A percentile compares a stretch with the other conserved stretches of the same genome.
Conservation (phyloP, 306 rosid genomes). For the Erythrophleum fordii region DNA sequence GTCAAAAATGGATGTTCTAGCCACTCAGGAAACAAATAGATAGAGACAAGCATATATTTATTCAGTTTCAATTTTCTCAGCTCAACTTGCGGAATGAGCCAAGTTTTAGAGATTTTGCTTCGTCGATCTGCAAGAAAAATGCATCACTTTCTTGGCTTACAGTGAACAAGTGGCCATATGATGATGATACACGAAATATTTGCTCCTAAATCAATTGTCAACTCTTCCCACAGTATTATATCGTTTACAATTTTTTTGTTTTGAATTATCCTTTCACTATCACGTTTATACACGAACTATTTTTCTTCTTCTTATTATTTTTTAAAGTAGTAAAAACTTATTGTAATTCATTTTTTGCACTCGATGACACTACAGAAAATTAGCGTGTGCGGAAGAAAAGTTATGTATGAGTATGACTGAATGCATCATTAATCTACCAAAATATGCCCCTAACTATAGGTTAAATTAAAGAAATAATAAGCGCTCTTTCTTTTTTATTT, state of each 20-base stretch:
- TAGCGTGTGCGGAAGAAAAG: no score
- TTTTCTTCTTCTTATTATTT: not conserved
- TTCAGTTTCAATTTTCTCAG: conserved; percentile 3
- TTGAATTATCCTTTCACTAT: not conserved
- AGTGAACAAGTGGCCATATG: not conserved
- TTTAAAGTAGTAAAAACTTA: no score
- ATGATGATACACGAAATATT: not conserved
- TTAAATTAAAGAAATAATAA: no score
- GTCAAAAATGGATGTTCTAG: no score
- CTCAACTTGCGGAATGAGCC: conserved; percentile 38
- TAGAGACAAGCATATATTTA: conserved; percentile 24
- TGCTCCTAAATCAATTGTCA: not conserved
- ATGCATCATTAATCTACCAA: no score
- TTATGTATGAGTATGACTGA: no score
- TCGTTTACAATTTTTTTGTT: not conserved
- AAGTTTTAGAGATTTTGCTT: conserved; percentile 34
- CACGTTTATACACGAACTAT: not conserved
- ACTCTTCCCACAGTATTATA: not conserved
- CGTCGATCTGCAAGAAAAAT: conserved; percentile 35
- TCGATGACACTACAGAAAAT: no score
- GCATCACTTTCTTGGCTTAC: not conserved
- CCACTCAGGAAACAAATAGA: conserved; percentile 26
- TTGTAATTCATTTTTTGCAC: no score
- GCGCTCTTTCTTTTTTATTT: no score
- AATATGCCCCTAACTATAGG: no score